Percentiles rank a stretch among this genome's conserved stretches.
Conservation (phyloP, 1,139 yeast species). For the Blastobotrys buckinghamii region DNA sequence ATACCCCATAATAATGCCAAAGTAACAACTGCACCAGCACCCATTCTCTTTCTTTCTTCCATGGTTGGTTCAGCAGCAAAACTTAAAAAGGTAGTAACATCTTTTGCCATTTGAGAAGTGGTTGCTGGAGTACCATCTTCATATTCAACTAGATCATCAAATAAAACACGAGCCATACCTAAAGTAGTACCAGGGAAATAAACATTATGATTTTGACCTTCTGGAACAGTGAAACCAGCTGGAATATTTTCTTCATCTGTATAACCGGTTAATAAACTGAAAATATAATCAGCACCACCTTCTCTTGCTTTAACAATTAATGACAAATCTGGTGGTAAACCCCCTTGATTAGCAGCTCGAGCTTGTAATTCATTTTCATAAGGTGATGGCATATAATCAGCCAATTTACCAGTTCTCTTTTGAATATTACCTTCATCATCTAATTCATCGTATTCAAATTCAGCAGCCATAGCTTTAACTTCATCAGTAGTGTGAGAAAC, state of each 20-base stretch:
- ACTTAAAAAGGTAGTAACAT: conserved; percentile 89
- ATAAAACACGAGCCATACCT: conserved; percentile 98
- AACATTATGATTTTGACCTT: conserved; percentile 96
- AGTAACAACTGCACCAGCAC: conserved; percentile 85
- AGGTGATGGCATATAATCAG: conserved; percentile 93
- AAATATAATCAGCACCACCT: conserved; percentile 95
- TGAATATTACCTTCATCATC: conserved; percentile 99
- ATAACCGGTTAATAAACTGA: conserved; percentile 93
- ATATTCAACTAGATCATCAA: conserved; percentile 85
- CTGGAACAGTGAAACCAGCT: conserved; percentile 90
- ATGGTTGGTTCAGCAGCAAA: conserved; percentile 99
- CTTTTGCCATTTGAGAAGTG: conserved; percentile 99
- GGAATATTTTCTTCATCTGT: conserved; percentile 99
- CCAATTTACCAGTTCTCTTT: conserved; percentile 97
- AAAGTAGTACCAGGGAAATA: conserved; percentile 99
- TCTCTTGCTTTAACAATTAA: conserved; percentile 98
- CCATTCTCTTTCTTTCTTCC: conserved; percentile 96
- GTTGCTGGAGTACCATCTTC: conserved; percentile 99
- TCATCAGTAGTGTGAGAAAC: conserved; percentile 90
- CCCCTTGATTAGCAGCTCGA: conserved; percentile 99
- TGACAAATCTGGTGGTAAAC: conserved; percentile 96
- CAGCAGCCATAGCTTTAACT: conserved; percentile 92
- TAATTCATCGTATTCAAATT: conserved; percentile 97
- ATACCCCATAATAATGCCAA: conserved; percentile 74
- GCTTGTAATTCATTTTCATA: conserved; percentile 98